Evolutionary conservation across 2,329 filamentous ascomycete genomes (phyloP).

Genomic region (Phaeosphaeriaceae sp.): DNA sequence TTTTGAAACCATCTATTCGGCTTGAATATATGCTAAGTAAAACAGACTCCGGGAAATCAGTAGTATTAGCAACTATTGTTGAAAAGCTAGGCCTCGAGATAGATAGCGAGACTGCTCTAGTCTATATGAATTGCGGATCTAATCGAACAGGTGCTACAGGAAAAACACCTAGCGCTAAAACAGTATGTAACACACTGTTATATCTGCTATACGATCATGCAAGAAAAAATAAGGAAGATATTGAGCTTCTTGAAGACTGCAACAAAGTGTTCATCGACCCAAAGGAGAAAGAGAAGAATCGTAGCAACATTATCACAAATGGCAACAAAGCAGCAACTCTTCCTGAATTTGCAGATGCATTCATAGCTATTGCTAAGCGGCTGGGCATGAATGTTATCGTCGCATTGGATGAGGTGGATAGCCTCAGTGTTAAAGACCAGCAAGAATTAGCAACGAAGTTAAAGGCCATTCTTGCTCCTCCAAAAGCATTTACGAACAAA

Average conservation of each 20-base stretch:
- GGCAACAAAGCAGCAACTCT: background rate
- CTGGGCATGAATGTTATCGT: background rate
- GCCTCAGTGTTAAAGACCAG: background rate
- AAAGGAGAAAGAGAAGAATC: background rate
- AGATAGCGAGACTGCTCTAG: background rate
- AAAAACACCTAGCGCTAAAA: too few species aligned
- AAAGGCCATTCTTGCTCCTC: background rate
- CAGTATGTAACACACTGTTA: too few species aligned
- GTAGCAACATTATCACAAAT: background rate
- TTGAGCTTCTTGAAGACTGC: background rate
- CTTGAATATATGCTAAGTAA: background rate
- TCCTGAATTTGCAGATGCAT: background rate
- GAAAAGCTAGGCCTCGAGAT: background rate
- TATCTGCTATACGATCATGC: background rate
- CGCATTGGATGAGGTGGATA: background rate
- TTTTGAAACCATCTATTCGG: background rate
- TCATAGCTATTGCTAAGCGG: background rate
- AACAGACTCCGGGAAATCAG: background rate
- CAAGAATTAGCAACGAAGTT: background rate
- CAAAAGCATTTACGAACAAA: background rate
- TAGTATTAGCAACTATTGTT: background rate
- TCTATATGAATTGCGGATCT: background rate
- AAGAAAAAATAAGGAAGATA: background rate
- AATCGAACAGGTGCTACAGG: too few species aligned
- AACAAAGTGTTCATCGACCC: background rate